Evolutionary conservation across 2,329 filamentous ascomycete genomes (phyloP), one percentile per base, ranked within the genome.

Genomic region (Apiospora aurea): DNA sequence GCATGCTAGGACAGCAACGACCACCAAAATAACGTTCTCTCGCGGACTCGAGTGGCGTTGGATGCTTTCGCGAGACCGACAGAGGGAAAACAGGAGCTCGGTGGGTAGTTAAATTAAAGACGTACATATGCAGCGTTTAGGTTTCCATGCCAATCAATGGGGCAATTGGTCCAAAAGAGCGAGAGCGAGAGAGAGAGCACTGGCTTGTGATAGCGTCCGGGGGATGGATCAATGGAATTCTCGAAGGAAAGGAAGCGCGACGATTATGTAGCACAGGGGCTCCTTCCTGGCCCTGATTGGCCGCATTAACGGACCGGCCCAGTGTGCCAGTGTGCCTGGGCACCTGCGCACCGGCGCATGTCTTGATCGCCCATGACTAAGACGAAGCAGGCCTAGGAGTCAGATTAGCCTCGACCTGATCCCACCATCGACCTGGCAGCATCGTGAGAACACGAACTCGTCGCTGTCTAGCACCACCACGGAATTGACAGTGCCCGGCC

Each of bases 311-410:
- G 53, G 53, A n/a, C 29, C 29, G 53, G 29, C 29, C 53, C 29
- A 61, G 53, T 38, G 57, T 21, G 41, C 29, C n/a, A n/a, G n/a
- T n/a, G n/a, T n/a, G n/a, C n/a, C n/a, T n/a, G n/a, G n/a, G n/a
- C n/a, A n/a, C n/a, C 18, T 38, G 18, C 29, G 53, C 53, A 18
- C 53, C 53, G 53, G 53, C 53, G 34, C 53, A 38, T 2, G 53
- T 29, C 26, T 64, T 64, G 53, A n/a, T 13, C 57, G 57, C 34
- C n/a, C 57, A 64, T 64, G 57, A 64, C 57, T 64, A 64, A 34
- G 34, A 41, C 57, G 18, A 64, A 64, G 18, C 34, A 38, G 18
- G 57, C 57, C 34, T 57, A 57, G 34, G 26, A 61, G 53, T 61
- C 53, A 61, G 21, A 41, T 11, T 38, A n/a, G 29, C n/a, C 18